Conservation (phyloP, 768 basidiomycete genomes). For the Boletus huronensis region DNA sequence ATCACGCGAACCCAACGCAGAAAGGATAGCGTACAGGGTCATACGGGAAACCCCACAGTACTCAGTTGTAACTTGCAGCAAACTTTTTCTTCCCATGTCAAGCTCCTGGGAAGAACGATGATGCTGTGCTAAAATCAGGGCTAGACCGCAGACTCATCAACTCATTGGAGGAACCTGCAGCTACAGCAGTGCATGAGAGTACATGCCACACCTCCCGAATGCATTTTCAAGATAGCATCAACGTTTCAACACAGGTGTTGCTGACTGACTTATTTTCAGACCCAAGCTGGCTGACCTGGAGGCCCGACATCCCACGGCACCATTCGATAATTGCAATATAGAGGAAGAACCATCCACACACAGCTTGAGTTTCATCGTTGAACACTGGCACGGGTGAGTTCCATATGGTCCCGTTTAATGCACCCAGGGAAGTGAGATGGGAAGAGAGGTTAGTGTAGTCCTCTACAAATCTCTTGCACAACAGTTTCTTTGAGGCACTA, state of each 20-base stretch:
- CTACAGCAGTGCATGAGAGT: neutral
- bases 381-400: neutral
- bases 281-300: no score
- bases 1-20: neutral
- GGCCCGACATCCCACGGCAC: neutral
- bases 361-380: neutral
- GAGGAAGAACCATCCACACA: neutral
- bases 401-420: neutral
- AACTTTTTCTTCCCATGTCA: neutral
- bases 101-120: neutral
- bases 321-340: neutral
- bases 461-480: neutral
- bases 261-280: neutral
- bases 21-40: neutral
- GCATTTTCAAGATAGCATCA: neutral
- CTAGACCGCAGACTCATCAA: neutral
- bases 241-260: neutral
- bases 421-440: neutral
- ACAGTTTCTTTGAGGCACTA: neutral
- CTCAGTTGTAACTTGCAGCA: neutral
- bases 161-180: neutral
- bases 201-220: neutral
- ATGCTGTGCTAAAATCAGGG: neutral
- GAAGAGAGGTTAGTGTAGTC: neutral
- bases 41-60: neutral